Percentiles rank a stretch among this genome's conserved stretches.
These are phyloP conservation scores for Ustulina deusta DNA, from an alignment of 2,329 filamentous ascomycete species.

Conservation along the genomic window DNA sequence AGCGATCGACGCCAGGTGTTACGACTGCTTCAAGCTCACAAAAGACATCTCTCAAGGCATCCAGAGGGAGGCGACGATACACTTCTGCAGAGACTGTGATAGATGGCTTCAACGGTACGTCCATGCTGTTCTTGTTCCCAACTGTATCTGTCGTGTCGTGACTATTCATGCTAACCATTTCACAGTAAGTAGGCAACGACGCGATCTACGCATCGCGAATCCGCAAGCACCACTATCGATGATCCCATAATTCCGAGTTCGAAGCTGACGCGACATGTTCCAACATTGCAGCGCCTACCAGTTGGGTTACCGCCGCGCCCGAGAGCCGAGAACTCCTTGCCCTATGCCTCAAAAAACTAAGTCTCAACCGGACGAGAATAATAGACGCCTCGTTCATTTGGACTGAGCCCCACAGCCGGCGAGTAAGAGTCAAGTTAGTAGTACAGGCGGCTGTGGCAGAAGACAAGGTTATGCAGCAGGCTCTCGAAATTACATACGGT, in stretches of 20 bases:
- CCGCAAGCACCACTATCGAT: background rate
- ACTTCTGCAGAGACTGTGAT: conserved; percentile 73
- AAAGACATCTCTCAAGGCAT: conserved; percentile 93
- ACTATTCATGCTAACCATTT: conserved; percentile 57
- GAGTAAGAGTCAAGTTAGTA: conserved; percentile 95
- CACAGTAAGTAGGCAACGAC: conserved; percentile 28
- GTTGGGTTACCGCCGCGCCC: conserved; percentile 85
- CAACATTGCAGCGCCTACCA: conserved; percentile 68
- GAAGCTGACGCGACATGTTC: conserved; percentile 15
- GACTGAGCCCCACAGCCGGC: conserved; percentile 95
- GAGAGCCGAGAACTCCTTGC: conserved; percentile 95
- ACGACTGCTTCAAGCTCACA: conserved; percentile 94
- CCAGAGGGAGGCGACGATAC: conserved; percentile 87
- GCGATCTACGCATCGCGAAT: background rate
- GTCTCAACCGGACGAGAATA: conserved; percentile 88
- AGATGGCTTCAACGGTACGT: conserved; percentile 42
- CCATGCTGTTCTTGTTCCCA: background rate
- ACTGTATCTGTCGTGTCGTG: conserved; percentile 65
- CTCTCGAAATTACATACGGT: conserved; percentile 89
- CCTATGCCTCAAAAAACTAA: conserved; percentile 87
- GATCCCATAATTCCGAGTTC: background rate
- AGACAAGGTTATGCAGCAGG: conserved; percentile 83
- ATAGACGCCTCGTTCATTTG: conserved; percentile 97
- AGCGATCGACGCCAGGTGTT: conserved; percentile 87
- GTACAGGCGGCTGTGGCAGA: conserved; percentile 78